Percentiles rank a stretch among this genome's conserved stretches.
phyloP scores from a whole-genome alignment of 192 early-diverging fungal genomes.

The Allomyces arbusculus region DNA sequence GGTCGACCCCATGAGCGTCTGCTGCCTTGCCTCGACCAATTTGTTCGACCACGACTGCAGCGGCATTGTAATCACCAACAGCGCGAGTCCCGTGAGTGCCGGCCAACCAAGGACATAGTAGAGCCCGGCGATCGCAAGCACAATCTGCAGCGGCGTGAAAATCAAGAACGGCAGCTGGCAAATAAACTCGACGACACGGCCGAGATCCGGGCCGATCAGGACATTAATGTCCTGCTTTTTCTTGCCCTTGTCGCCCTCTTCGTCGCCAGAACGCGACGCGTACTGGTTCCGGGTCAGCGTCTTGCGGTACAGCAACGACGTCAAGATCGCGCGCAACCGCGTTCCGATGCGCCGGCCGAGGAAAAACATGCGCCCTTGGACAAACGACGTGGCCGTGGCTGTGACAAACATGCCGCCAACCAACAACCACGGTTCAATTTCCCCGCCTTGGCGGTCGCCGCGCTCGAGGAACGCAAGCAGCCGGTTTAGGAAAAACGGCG shows the following conservation, averaged over 20 bases:
- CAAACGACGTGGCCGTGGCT: not conserved
- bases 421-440: too few species aligned
- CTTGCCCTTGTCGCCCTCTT: not conserved
- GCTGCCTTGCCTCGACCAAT: constrained; percentile 18
- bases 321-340: not conserved
- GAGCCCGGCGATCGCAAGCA: constrained; percentile 45
- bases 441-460: not conserved
- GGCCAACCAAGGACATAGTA: constrained; percentile 62
- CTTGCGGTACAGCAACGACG: not conserved
- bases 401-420: not conserved
- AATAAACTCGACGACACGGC: constrained; percentile 30
- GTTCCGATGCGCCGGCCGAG: not conserved
- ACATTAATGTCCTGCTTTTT: not conserved
- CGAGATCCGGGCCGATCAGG: constrained; percentile 21
- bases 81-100: constrained; percentile 53
- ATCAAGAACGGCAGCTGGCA: constrained; percentile 37
- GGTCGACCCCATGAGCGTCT: constrained; percentile 41
- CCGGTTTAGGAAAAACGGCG: not conserved
- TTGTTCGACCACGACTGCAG: constrained; percentile 5
- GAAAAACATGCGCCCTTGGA: not conserved
- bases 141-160: constrained; percentile 37
- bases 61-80: constrained; percentile 44
- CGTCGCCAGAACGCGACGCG: not conserved
- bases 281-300: not conserved
- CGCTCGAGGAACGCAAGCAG: not conserved